Evolutionary conservation across 495 filamentous ascomycete species (phyloP).

Genomic region (Daldinia vernicosa): DNA sequence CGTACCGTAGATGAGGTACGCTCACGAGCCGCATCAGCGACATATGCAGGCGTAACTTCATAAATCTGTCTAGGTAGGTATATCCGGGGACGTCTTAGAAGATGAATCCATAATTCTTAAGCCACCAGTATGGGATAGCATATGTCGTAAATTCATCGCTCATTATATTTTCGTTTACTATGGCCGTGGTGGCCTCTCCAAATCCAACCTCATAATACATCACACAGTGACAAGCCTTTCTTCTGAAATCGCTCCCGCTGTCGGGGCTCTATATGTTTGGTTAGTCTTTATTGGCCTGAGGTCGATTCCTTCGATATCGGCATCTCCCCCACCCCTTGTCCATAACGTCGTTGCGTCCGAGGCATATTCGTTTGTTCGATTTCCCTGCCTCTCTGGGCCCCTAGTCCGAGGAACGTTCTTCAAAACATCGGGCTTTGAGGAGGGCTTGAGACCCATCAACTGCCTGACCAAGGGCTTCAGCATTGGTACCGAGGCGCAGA

Average conservation of each 20-base stretch:
- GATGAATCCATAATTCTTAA: neutral
- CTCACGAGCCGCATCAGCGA: conserved; percentile 9
- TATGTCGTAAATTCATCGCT: conserved; percentile 25
- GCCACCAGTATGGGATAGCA: neutral
- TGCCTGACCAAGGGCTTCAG: conserved; percentile 37
- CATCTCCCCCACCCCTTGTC: conserved; percentile 16
- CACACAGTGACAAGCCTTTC: conserved; percentile 28
- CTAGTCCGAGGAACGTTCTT: conserved; percentile 35
- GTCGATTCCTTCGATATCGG: conserved; percentile 20
- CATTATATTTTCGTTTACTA: conserved; percentile 23
- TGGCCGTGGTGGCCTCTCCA: neutral
- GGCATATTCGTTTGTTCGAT: conserved; percentile 20
- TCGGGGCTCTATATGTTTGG: conserved; percentile 6
- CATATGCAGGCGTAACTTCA: conserved; percentile 2
- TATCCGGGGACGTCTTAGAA: neutral
- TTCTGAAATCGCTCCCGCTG: conserved; percentile 16
- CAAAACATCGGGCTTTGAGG: conserved; percentile 32
- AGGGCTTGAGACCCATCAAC: conserved; percentile 38
- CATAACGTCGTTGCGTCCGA: conserved; percentile 37
- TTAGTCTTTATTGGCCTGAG: conserved; percentile 18
- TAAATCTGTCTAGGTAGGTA: neutral
- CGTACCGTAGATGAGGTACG: neutral
- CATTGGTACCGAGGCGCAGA: conserved; percentile 43
- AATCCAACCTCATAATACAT: neutral
- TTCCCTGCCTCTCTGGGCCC: neutral